phyloP scores from a whole-genome alignment of 2,329 filamentous ascomycete species.

The Arthrobotrys sinensis region DNA sequence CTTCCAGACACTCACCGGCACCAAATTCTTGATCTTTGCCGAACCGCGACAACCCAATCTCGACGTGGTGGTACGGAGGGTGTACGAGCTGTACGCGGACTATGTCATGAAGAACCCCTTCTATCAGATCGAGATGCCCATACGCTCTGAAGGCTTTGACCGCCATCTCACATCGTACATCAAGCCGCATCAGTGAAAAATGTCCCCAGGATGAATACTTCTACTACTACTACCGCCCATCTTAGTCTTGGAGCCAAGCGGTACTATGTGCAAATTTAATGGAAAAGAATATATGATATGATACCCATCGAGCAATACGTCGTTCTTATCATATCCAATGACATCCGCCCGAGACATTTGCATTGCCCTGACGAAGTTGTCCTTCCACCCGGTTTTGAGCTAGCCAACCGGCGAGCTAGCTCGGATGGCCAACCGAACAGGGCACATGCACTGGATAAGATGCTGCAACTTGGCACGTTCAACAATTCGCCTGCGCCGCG shows the following conservation, averaged over 20 bases:
- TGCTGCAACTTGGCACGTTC: slow-evolving; percentile 48
- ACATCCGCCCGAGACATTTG: slow-evolving; percentile 13
- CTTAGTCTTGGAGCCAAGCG: no score
- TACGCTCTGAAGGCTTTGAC: slow-evolving; percentile 95
- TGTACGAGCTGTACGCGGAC: slow-evolving; percentile 96
- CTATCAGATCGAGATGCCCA: slow-evolving; percentile 97
- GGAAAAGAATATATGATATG: slow-evolving; percentile 12
- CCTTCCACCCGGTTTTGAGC: slow-evolving; percentile 19
- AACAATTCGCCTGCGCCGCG: slow-evolving; percentile 48
- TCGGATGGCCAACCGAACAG: slow-evolving; percentile 26
- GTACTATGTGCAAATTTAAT: background rate
- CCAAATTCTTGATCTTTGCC: slow-evolving; percentile 94
- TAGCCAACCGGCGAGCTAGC: slow-evolving; percentile 6
- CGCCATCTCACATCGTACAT: slow-evolving; percentile 85
- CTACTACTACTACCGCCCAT: background rate
- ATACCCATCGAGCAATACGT: background rate
- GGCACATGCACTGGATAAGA: slow-evolving; percentile 21
- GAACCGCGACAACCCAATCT: slow-evolving; percentile 90
- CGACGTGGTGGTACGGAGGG: slow-evolving; percentile 83
- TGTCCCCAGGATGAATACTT: background rate
- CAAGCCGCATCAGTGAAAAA: slow-evolving; percentile 72
- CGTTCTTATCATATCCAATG: background rate
- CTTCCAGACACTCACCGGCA: slow-evolving; percentile 91
- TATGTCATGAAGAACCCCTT: slow-evolving; percentile 99
- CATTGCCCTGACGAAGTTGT: background rate